Evolutionary conservation across 169 alveolate genomes (phyloP), one percentile per base, ranked within the genome.

Genomic region (Theileria annulata): DNA sequence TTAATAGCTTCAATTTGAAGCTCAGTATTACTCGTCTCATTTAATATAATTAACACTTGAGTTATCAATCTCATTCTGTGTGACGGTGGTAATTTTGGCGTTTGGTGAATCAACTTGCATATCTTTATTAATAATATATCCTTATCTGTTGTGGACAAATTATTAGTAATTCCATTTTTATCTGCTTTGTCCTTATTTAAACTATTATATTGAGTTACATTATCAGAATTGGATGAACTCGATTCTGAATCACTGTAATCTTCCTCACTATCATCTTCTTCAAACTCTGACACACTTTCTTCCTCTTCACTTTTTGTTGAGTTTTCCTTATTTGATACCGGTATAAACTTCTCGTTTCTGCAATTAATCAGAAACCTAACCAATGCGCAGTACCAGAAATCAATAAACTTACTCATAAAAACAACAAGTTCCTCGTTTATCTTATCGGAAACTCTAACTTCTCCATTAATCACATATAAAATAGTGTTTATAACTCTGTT

Each of bases 11-110:
- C 89, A 3, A 60, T n/a, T 70, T 82, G 83, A 23, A 82, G 28
- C 27, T 48, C 67, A 31, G 70, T 68, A 23, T 54, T 21, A 23
- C 28, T n/a, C 27, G 71, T 68, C 71, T 77, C 84, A 33, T n/a
- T 48, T 17, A 82, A 71, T 13, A 79, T 66, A 19, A 75, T 35
- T n/a, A 85, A 72, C 0, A 82, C 47, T 60, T 82, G 89, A 37
- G 77, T 30, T 12, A 82, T 68, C 75, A 82, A 30, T 79, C 89
- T 75, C 54, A 82, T 71, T 10, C 89, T 30, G 62, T 82, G 89
- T 30, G 89, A 80, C 17, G 89, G 86, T 0, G 89, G 89, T 59
- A 82, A 42, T 15, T 71, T 47, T 4, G 89, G 89, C 66, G 71
- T 60, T 30, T 72, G 75, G 71, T 72, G 27, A 10, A 30, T 49